These are phyloP conservation scores for Pythium folliculosum DNA, from an alignment of 352 stramenopile species.

Conservation along the genomic window DNA sequence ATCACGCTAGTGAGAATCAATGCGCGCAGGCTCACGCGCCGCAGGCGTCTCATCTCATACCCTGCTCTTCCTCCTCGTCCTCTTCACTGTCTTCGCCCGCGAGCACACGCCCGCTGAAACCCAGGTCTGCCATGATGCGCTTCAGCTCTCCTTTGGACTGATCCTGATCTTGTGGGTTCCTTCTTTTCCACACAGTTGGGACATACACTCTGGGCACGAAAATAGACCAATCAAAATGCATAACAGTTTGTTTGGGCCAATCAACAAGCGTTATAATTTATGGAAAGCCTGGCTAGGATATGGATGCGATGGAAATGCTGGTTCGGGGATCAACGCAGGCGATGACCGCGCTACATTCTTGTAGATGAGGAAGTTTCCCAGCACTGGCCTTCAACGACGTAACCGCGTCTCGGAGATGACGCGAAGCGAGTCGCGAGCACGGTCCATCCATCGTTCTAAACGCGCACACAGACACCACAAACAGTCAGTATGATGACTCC, in stretches of 20 bases:
- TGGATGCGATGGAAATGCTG: background rate
- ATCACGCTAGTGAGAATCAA: background rate
- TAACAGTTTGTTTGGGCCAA: slow-evolving; percentile 6
- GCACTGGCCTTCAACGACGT: slow-evolving; percentile 33
- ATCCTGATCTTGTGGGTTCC: slow-evolving; percentile 1
- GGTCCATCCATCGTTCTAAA: slow-evolving; percentile 80
- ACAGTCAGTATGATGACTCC: background rate
- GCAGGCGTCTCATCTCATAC: background rate
- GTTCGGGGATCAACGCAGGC: background rate
- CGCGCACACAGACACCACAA: slow-evolving; percentile 4
- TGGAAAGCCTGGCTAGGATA: slow-evolving; percentile 3
- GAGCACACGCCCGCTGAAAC: slow-evolving; percentile 61
- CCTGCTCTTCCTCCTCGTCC: slow-evolving; percentile 64
- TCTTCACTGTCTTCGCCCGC: slow-evolving; percentile 82
- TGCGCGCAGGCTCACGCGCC: too few relatives aligned
- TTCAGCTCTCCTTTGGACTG: background rate
- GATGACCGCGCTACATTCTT: too few relatives aligned
- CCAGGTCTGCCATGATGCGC: slow-evolving; percentile 47
- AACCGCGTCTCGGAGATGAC: slow-evolving; percentile 83
- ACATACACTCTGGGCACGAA: background rate
- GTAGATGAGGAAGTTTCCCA: too few relatives aligned
- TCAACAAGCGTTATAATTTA: slow-evolving; percentile 14
- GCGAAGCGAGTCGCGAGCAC: slow-evolving; percentile 75
- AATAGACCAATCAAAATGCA: slow-evolving; percentile 2
- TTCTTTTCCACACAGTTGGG: slow-evolving; percentile 9